Percentiles rank a stretch among this genome's conserved stretches.
These are phyloP conservation scores for Anacardium occidentale DNA, from an alignment of 345 rosid genomes.

Conservation along the genomic window DNA sequence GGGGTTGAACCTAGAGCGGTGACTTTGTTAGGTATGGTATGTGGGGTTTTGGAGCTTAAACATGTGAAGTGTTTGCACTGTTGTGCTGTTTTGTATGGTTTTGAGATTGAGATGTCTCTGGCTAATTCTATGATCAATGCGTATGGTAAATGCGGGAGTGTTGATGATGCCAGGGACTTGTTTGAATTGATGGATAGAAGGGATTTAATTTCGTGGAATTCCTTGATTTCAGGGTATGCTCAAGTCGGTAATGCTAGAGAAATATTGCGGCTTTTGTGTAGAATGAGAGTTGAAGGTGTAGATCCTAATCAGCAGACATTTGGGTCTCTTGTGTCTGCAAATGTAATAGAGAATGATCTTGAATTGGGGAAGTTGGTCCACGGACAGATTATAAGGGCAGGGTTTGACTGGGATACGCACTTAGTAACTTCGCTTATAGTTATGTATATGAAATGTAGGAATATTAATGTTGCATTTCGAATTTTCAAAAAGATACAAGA, in stretches of 20 bases:
- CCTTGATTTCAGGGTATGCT: slow-evolving; percentile 48
- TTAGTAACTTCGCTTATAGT: slow-evolving; percentile 54
- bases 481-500: slow-evolving; percentile 35
- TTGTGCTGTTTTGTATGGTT: slow-evolving; percentile 42
- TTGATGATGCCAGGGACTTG: slow-evolving; percentile 44
- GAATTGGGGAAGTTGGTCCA: slow-evolving; percentile 52
- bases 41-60: slow-evolving; percentile 37
- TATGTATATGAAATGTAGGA: slow-evolving; percentile 70
- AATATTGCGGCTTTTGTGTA: slow-evolving; percentile 38
- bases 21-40: slow-evolving; percentile 48
- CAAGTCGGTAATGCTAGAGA: slow-evolving; percentile 35
- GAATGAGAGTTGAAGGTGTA: slow-evolving; percentile 40
- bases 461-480: slow-evolving; percentile 42
- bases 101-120: slow-evolving; percentile 35
- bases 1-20: slow-evolving; percentile 51
- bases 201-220: slow-evolving; percentile 61
- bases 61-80: slow-evolving; percentile 51
- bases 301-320: slow-evolving; percentile 52
- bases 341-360: slow-evolving; percentile 39
- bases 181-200: slow-evolving; percentile 44
- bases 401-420: slow-evolving; percentile 49
- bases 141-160: slow-evolving; percentile 42
- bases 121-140: slow-evolving; percentile 45
- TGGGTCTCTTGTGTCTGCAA: slow-evolving; percentile 38
- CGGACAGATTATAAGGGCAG: slow-evolving; percentile 47